Conservation (phyloP, 1,284 basidiomycete genomes). For the Ustilago shanxiensis region DNA sequence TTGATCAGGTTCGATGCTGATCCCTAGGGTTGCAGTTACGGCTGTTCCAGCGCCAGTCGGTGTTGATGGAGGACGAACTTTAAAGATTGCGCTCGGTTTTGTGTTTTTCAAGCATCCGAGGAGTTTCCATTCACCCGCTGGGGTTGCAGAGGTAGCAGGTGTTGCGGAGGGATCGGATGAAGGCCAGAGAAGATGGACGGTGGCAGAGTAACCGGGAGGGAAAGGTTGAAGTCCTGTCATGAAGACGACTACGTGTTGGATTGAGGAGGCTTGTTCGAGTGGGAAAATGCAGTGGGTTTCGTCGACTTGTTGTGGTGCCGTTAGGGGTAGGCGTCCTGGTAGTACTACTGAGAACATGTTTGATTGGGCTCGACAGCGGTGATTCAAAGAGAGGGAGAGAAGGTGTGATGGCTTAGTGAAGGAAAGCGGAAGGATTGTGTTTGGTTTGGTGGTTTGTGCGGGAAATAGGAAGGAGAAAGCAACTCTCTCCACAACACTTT, state of each 20-base stretch:
- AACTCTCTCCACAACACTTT: too few relatives aligned
- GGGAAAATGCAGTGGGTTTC: conserved; percentile 66
- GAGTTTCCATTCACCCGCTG: conserved; percentile 52
- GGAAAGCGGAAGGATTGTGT: neutral
- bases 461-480: conserved; percentile 7
- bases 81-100: conserved; percentile 69
- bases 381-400: neutral
- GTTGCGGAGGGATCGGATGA: neutral
- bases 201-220: conserved; percentile 63
- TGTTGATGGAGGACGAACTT: conserved; percentile 15
- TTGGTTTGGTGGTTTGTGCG: neutral
- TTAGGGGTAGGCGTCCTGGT: conserved; percentile 64
- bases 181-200: conserved; percentile 66
- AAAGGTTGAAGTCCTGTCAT: conserved; percentile 67
- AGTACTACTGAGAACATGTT: conserved; percentile 68
- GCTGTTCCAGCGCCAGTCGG: neutral
- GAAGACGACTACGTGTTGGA: conserved; percentile 66
- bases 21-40: conserved; percentile 57
- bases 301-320: conserved; percentile 63
- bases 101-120: conserved; percentile 62
- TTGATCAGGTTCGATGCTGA: conserved; percentile 62
- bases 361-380: neutral
- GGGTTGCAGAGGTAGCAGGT: conserved; percentile 41
- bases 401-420: neutral
- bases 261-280: conserved; percentile 54